Conservation (phyloP, 805 yeast species). For the Saturnispora silvae region DNA sequence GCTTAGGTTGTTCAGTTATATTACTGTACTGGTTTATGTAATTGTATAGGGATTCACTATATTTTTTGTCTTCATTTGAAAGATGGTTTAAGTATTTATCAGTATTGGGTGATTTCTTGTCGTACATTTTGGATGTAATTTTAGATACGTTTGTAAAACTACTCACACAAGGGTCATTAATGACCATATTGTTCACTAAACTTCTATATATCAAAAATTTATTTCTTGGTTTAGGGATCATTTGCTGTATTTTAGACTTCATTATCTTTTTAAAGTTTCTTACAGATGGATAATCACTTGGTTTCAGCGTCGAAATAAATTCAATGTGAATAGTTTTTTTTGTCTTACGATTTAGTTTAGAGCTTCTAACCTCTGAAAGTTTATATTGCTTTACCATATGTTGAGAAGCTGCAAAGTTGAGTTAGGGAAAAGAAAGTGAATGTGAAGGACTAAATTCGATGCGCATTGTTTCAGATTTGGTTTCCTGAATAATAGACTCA, state of each 20-base stretch:
- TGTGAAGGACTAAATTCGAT: too few species aligned
- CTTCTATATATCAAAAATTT: slow-evolving; percentile 11
- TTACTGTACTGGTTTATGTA: neutral
- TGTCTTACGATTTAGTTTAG: too few species aligned
- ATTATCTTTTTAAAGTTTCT: slow-evolving; percentile 7
- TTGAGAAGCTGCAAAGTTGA: too few species aligned
- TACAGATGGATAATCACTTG: neutral
- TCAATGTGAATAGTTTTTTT: too few species aligned
- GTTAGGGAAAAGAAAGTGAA: too few species aligned
- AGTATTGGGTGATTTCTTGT: neutral
- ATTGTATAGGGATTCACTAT: neutral
- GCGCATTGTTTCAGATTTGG: too few species aligned
- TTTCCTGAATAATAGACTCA: too few species aligned
- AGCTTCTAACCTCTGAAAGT: too few species aligned
- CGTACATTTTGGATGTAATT: slow-evolving; percentile 6
- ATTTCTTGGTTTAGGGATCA: slow-evolving; percentile 10
- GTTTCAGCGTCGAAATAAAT: slow-evolving; percentile 2
- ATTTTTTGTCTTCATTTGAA: slow-evolving; percentile 1
- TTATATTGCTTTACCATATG: too few species aligned
- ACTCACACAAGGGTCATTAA: neutral
- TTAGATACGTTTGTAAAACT: slow-evolving; percentile 5
- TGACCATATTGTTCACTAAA: slow-evolving; percentile 1
- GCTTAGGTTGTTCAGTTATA: neutral
- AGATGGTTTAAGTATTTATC: slow-evolving; percentile 5
- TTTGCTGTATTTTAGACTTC: slow-evolving; percentile 5